phyloP scores from a whole-genome alignment of 2,329 filamentous ascomycete genomes.

The Myriangium duriaei region DNA sequence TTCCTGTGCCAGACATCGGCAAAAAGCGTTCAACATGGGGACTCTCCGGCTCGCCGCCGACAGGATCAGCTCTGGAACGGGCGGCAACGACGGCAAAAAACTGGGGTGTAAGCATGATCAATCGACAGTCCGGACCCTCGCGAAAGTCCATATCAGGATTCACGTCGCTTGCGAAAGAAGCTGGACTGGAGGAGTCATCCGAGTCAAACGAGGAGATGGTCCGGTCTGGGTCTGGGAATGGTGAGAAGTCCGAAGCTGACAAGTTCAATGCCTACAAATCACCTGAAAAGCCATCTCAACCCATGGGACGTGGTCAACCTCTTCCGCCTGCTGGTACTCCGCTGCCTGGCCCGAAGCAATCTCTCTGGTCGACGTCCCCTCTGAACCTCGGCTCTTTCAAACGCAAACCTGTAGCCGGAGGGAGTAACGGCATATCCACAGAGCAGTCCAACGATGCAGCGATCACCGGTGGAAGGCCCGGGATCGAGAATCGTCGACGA shows the following conservation, averaged over 20 bases:
- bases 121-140: constrained; percentile 20
- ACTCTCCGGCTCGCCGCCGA: constrained; percentile 1
- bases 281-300: constrained; percentile 30
- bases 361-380: constrained; percentile 12
- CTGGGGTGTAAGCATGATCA: constrained; percentile 43
- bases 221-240: not conserved
- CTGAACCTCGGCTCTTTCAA: constrained; percentile 13
- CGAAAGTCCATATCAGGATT: constrained; percentile 16
- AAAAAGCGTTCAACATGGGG: constrained; percentile 4
- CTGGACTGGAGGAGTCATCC: constrained; percentile 6
- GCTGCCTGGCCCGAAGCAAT: constrained; percentile 41
- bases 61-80: constrained; percentile 3
- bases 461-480: not conserved
- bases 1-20: not conserved
- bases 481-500: not conserved
- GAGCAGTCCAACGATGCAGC: not conserved
- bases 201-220: constrained; percentile 5
- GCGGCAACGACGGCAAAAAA: constrained; percentile 46
- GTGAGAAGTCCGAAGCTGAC: not conserved
- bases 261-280: constrained; percentile 11
- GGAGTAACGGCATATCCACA: not conserved
- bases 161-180: constrained; percentile 24
- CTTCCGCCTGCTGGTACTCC: constrained; percentile 71
- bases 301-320: constrained; percentile 72
- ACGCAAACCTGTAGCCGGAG: constrained; percentile 17